Conservation (phyloP, 192 early-diverging fungal species). For the Backusella liffmaniae region DNA sequence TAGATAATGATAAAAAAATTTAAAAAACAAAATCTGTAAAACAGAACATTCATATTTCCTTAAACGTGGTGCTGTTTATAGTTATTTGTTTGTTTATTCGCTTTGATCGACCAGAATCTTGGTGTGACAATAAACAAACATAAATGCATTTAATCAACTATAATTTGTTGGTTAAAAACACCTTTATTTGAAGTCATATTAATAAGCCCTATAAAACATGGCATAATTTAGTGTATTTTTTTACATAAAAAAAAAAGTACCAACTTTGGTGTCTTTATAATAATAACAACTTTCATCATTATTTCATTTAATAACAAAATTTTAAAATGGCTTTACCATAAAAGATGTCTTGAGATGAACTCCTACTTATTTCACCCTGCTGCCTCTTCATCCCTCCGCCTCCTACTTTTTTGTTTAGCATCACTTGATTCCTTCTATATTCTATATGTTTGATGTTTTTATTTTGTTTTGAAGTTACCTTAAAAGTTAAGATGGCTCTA, state of each 20-base stretch:
- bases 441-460: not conserved
- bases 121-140: not conserved
- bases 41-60: not conserved
- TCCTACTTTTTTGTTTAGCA: not conserved
- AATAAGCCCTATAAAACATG: not conserved
- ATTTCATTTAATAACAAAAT: not conserved
- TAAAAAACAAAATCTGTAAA: not conserved
- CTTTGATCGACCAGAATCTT: not conserved
- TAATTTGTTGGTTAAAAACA: not conserved
- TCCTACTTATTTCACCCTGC: conserved; percentile 1
- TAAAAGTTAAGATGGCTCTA: not conserved
- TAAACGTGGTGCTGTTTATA: not conserved
- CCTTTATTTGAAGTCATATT: not conserved
- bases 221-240: not conserved
- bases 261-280: not conserved
- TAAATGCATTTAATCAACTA: not conserved
- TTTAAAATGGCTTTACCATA: not conserved
- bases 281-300: not conserved
- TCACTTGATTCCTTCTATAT: not conserved
- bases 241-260: not conserved
- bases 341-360: not conserved
- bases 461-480: not conserved
- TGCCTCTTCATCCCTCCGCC: not conserved
- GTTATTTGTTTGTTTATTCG: not conserved
- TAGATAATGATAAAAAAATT: no score